Percentiles rank a stretch among this genome's conserved stretches.
phyloP scores from a whole-genome alignment of 2,329 filamentous ascomycete genomes.

The Aspergillus carbonarius region DNA sequence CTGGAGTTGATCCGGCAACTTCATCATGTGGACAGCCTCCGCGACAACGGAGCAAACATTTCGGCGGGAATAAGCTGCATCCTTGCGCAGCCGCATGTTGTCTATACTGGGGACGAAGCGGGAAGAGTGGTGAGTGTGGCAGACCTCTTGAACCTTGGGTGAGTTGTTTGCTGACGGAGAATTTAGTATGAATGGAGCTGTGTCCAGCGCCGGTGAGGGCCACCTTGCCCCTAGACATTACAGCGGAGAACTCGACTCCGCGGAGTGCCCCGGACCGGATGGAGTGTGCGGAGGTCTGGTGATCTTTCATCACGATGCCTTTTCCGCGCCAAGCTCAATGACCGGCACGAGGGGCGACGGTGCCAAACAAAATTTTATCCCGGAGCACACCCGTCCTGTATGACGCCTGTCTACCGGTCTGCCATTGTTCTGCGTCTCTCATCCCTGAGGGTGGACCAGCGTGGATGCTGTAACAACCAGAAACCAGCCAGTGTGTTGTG shows the following conservation, averaged over 20 bases:
- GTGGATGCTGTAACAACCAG: too few species aligned
- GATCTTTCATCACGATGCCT: not conserved
- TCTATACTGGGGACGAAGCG: conserved; percentile 94
- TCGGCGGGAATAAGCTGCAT: conserved; percentile 79
- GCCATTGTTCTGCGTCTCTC: too few species aligned
- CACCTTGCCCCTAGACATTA: not conserved
- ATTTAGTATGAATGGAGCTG: conserved; percentile 59
- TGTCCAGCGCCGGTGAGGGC: conserved; percentile 48
- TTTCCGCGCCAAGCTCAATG: not conserved
- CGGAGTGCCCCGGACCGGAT: not conserved
- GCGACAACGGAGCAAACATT: conserved; percentile 57
- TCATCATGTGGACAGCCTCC: conserved; percentile 72
- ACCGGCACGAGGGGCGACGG: not conserved
- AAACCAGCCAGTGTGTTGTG: too few species aligned
- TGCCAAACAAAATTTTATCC: too few species aligned
- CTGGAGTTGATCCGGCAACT: conserved; percentile 77
- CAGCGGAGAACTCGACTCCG: not conserved
- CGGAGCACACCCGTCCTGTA: too few species aligned
- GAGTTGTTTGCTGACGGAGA: conserved; percentile 17
- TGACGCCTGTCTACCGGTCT: too few species aligned
- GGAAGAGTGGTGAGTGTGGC: conserved; percentile 73
- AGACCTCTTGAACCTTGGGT: not conserved
- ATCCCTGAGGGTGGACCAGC: too few species aligned
- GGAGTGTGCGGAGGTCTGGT: not conserved
- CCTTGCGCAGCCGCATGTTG: conserved; percentile 73